These are phyloP conservation scores for Yamadazyma sp. DNA, from an alignment of 805 yeast genomes.

Conservation along the genomic window DNA sequence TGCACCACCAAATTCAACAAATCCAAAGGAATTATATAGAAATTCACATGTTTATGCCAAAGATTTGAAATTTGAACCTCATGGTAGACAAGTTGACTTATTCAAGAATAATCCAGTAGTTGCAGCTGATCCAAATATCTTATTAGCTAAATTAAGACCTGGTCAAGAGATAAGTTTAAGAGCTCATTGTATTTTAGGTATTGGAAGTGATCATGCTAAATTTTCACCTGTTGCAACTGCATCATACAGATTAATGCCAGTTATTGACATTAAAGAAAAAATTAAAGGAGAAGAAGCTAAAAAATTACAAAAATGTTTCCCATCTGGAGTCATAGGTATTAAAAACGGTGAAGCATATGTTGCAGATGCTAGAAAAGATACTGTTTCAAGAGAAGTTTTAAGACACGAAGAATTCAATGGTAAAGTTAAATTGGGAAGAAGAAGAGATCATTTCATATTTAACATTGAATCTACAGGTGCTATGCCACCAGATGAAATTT, in stretches of 20 bases:
- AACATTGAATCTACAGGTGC: conserved; percentile 96
- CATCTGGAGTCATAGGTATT: conserved; percentile 86
- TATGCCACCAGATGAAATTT: conserved; percentile 94
- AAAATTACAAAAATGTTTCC: conserved; percentile 85
- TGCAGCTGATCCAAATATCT: conserved; percentile 83
- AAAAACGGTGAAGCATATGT: conserved; percentile 73
- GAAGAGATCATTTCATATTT: conserved; percentile 89
- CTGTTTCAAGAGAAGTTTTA: conserved; percentile 94
- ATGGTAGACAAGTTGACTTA: conserved; percentile 75
- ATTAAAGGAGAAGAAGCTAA: conserved; percentile 74
- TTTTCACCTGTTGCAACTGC: conserved; percentile 98
- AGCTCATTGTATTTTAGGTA: conserved; percentile 87
- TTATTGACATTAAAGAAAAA: conserved; percentile 70
- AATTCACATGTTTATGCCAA: conserved; percentile 86
- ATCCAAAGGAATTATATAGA: conserved; percentile 79
- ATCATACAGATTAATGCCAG: conserved; percentile 88
- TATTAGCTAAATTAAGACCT: conserved; percentile 90
- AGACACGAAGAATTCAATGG: conserved; percentile 90
- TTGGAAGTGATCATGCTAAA: conserved; percentile 95
- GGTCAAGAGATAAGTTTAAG: conserved; percentile 92
- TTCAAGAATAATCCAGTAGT: conserved; percentile 67
- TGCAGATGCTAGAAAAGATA: conserved; percentile 88
- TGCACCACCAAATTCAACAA: conserved; percentile 72
- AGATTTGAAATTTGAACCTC: conserved; percentile 87
- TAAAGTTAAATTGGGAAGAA: conserved; percentile 87